Percentiles rank a stretch among this genome's conserved stretches.
Evolutionary conservation across 768 basidiomycete species (phyloP).

Genomic region (Lentinula lateritia): DNA sequence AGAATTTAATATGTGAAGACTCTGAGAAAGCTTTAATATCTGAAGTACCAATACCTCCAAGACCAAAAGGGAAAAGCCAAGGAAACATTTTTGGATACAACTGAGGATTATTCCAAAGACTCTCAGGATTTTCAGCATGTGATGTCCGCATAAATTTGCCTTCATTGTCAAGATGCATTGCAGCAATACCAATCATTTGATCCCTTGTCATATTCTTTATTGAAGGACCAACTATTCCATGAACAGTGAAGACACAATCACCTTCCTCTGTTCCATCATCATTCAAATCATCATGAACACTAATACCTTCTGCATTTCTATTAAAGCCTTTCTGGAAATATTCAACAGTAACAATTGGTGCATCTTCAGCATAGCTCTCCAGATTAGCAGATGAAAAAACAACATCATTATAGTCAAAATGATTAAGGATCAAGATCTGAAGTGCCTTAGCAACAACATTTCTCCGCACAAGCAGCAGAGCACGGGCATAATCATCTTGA

Average conservation of each 20-base stretch:
- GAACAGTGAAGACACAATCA: slow-evolving; percentile 20
- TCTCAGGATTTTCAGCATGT: slow-evolving; percentile 18
- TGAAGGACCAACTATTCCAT: slow-evolving; percentile 18
- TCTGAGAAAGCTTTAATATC: too few relatives aligned
- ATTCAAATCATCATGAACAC: slow-evolving; percentile 18
- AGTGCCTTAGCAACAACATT: too few relatives aligned
- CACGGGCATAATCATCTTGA: too few relatives aligned
- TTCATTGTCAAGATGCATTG: slow-evolving; percentile 19
- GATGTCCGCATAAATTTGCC: slow-evolving; percentile 24
- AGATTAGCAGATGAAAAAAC: too few relatives aligned
- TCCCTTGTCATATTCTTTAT: slow-evolving; percentile 8
- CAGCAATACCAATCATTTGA: slow-evolving; percentile 16
- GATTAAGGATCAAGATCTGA: too few relatives aligned
- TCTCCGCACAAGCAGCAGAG: too few relatives aligned
- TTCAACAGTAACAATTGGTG: slow-evolving; percentile 10
- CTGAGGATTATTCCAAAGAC: slow-evolving; percentile 26
- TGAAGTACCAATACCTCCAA: slow-evolving; percentile 12
- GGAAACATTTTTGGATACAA: slow-evolving; percentile 33
- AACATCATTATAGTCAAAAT: too few relatives aligned
- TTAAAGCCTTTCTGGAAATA: slow-evolving; percentile 9
- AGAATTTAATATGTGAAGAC: too few relatives aligned
- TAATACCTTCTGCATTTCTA: slow-evolving; percentile 18
- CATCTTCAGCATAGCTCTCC: too few relatives aligned
- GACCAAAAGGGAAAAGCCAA: slow-evolving; percentile 36
- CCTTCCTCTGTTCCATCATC: slow-evolving; percentile 17